These are phyloP conservation scores for Cytospora schulzeri DNA, from an alignment of 2,329 filamentous ascomycete genomes.

Conservation along the genomic window DNA sequence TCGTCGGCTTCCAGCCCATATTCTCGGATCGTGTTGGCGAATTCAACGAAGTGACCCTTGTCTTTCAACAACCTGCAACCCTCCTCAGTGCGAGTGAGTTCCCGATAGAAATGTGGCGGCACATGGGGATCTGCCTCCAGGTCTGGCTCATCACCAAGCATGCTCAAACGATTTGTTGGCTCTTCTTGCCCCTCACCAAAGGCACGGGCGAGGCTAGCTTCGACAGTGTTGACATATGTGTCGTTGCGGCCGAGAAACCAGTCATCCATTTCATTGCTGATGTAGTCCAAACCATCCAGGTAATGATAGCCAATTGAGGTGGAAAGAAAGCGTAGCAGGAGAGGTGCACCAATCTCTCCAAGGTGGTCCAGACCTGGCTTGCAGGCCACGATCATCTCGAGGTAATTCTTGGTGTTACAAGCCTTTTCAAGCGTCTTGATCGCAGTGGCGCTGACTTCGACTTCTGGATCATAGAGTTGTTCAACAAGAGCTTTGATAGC, in stretches of 20 bases:
- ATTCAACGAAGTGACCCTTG: slow-evolving; percentile 96
- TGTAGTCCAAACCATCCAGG: slow-evolving; percentile 94
- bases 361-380: slow-evolving; percentile 91
- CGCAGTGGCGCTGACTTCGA: slow-evolving; percentile 93
- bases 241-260: slow-evolving; percentile 98
- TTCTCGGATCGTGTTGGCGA: slow-evolving; percentile 84
- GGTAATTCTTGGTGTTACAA: slow-evolving; percentile 85
- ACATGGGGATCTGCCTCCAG: slow-evolving; percentile 64
- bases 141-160: slow-evolving; percentile 59
- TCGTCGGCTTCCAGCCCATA: slow-evolving; percentile 85
- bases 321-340: slow-evolving; percentile 88
- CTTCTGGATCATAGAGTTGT: slow-evolving; percentile 94
- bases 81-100: slow-evolving; percentile 88
- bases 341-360: slow-evolving; percentile 91
- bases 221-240: slow-evolving; percentile 90
- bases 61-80: slow-evolving; percentile 87
- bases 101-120: slow-evolving; percentile 97
- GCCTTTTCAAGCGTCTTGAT: slow-evolving; percentile 98
- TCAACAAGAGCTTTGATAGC: slow-evolving; percentile 97
- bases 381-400: slow-evolving; percentile 97
- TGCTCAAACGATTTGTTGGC: slow-evolving; percentile 57
- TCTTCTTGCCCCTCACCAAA: slow-evolving; percentile 70
- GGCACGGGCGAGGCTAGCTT: slow-evolving; percentile 89
- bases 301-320: slow-evolving; percentile 98
- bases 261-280: slow-evolving; percentile 99